A percentile compares a stretch with the other conserved stretches of the same genome.
phyloP scores from a whole-genome alignment of 1,284 basidiomycete genomes.

The Microbotryum violaceum region DNA sequence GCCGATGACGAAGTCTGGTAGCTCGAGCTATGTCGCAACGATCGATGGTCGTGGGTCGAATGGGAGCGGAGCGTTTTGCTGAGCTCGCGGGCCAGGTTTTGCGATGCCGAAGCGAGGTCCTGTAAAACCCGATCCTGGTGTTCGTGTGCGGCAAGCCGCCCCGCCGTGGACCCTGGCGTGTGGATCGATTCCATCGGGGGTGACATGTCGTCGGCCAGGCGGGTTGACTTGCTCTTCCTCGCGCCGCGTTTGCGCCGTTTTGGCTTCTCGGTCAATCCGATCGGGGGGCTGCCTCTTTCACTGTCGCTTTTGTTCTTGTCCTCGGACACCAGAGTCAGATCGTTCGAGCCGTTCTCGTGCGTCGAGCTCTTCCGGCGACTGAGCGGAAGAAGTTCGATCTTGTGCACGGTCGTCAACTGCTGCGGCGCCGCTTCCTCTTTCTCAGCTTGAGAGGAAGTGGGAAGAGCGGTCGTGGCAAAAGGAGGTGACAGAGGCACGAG shows the following conservation, averaged over 20 bases:
- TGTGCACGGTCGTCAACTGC: slow-evolving; percentile 2
- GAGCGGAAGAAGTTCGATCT: not conserved
- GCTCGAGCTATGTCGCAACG: slow-evolving; percentile 6
- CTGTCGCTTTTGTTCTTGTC: slow-evolving; percentile 13
- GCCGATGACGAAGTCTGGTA: slow-evolving; percentile 9
- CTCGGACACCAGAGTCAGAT: not conserved
- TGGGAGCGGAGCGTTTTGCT: slow-evolving; percentile 47
- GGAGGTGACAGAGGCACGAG: not conserved
- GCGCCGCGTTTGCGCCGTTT: slow-evolving; percentile 71
- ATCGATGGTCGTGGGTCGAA: slow-evolving; percentile 5
- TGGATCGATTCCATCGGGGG: not conserved
- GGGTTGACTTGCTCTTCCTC: slow-evolving; percentile 47
- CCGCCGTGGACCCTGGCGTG: slow-evolving; percentile 11
- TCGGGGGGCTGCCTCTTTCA: slow-evolving; percentile 37
- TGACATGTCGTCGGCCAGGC: slow-evolving; percentile 15
- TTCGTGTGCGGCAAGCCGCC: not conserved
- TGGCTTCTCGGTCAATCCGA: slow-evolving; percentile 44
- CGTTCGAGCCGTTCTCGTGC: slow-evolving; percentile 6
- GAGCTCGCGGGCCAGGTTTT: slow-evolving; percentile 73
- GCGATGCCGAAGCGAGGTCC: slow-evolving; percentile 68
- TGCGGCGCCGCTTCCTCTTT: slow-evolving; percentile 4
- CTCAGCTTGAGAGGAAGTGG: slow-evolving; percentile 1
- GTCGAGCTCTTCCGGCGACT: slow-evolving; percentile 1
- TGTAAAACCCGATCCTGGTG: slow-evolving; percentile 43
- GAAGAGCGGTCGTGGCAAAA: slow-evolving; percentile 6